These are phyloP conservation scores for Salicornia ramosissima DNA, from an alignment of 148 eudicot species.

Conservation along the genomic window DNA sequence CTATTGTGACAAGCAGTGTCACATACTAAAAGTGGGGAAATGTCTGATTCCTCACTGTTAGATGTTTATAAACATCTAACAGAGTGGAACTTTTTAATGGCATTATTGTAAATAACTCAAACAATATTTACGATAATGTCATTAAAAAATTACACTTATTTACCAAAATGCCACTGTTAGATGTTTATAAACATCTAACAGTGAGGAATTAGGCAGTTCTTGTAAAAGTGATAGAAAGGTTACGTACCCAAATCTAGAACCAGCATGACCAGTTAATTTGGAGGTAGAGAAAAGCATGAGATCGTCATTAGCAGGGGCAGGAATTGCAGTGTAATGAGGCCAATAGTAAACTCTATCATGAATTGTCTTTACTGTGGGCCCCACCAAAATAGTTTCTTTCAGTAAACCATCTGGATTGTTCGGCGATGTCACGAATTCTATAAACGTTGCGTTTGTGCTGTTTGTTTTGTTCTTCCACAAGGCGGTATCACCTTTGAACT, in stretches of 20 bases:
- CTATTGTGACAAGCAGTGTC: too few species aligned
- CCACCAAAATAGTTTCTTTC: slow-evolving; percentile 34
- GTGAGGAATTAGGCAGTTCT: neutral
- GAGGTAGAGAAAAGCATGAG: slow-evolving; percentile 55
- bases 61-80: too few species aligned
- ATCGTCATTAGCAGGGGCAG: slow-evolving; percentile 46
- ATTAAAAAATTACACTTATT: too few species aligned
- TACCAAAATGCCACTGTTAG: too few species aligned
- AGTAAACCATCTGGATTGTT: slow-evolving; percentile 49
- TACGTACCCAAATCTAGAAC: slow-evolving; percentile 51
- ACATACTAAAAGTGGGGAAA: too few species aligned
- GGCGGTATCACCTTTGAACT: slow-evolving; percentile 54
- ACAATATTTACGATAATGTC: too few species aligned
- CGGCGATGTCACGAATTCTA: slow-evolving; percentile 61
- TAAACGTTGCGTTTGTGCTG: neutral
- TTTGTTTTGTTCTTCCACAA: slow-evolving; percentile 36
- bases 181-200: too few species aligned
- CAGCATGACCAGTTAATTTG: slow-evolving; percentile 68
- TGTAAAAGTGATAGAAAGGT: too few species aligned
- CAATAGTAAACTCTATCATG: slow-evolving; percentile 55
- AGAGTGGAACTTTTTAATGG: too few species aligned
- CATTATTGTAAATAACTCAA: too few species aligned
- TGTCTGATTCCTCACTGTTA: too few species aligned
- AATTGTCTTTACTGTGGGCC: slow-evolving; percentile 31
- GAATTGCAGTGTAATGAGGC: slow-evolving; percentile 58